A percentile compares a stretch with the other conserved stretches of the same genome.
Conservation (phyloP, 768 basidiomycete species). For the Hysterangium stoloniferum region DNA sequence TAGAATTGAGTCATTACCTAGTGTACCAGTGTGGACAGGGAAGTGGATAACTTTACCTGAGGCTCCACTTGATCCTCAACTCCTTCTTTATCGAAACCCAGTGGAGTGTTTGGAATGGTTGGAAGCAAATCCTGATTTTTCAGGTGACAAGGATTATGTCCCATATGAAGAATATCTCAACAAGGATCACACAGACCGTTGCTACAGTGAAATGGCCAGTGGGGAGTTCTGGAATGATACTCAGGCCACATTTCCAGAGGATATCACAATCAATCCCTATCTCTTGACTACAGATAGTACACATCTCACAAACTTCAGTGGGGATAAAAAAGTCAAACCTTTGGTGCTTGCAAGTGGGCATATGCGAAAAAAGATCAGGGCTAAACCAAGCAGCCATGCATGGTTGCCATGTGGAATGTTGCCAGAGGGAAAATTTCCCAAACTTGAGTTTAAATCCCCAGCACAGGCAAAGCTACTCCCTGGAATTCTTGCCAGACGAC, state of each 20-base stretch:
- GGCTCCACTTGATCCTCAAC: constrained; percentile 17
- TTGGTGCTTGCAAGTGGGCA: not conserved
- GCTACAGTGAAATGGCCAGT: not conserved
- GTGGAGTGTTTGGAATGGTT: constrained; percentile 23
- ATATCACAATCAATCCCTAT: not conserved
- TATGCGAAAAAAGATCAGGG: not conserved
- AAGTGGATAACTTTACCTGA: constrained; percentile 5
- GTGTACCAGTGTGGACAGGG: constrained; percentile 19
- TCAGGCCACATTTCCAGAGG: constrained; percentile 2
- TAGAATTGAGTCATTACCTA: constrained; percentile 22
- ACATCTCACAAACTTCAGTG: constrained; percentile 1
- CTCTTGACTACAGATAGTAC: not conserved
- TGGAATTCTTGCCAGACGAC: not conserved
- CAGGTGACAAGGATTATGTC: constrained; percentile 25
- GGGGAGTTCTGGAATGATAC: not conserved
- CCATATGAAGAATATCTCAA: constrained; percentile 21
- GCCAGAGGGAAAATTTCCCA: constrained; percentile 2
- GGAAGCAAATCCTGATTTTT: constrained; percentile 31
- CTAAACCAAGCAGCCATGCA: not conserved
- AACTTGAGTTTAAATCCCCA: not conserved
- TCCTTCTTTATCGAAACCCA: constrained; percentile 26
- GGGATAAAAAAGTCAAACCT: constrained; percentile 6
- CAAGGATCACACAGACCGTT: not conserved
- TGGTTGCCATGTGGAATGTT: not conserved
- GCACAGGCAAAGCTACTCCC: not conserved